Conservation (phyloP, 208 protist genomes). For the Herpetomonas tarakana region DNA sequence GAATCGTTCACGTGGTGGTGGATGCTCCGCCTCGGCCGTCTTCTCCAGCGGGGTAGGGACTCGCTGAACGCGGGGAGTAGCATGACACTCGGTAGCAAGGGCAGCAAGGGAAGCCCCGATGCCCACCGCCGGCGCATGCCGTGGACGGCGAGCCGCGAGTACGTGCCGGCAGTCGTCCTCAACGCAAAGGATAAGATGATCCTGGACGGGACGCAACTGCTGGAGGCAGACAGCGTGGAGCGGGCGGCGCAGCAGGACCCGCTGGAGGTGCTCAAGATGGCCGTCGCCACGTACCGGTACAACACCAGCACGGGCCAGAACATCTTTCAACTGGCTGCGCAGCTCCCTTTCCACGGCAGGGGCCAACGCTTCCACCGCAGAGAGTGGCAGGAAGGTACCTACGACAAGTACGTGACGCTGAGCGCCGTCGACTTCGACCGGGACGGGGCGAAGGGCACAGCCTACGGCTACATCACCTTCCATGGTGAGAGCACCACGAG, state of each 20-base stretch:
- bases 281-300: slow-evolving; percentile 78
- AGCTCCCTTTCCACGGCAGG: slow-evolving; percentile 59
- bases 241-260: slow-evolving; percentile 76
- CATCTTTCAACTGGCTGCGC: slow-evolving; percentile 82
- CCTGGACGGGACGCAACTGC: slow-evolving; percentile 71
- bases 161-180: slow-evolving; percentile 79
- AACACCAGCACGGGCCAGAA: slow-evolving; percentile 82
- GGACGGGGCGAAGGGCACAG: slow-evolving; percentile 70
- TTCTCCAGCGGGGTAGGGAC: slow-evolving; percentile 35
- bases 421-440: slow-evolving; percentile 76
- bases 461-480: slow-evolving; percentile 88
- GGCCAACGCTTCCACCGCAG: slow-evolving; percentile 81
- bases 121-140: slow-evolving; percentile 85
- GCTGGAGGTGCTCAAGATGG: slow-evolving; percentile 73
- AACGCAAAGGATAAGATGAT: slow-evolving; percentile 77
- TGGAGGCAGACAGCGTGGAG: slow-evolving; percentile 80
- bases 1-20: no score
- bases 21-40: slow-evolving; percentile 18
- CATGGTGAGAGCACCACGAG: slow-evolving; percentile 81
- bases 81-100: slow-evolving; percentile 86
- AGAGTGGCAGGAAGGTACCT: slow-evolving; percentile 87
- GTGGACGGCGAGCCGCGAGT: slow-evolving; percentile 83
- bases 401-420: slow-evolving; percentile 87
- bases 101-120: slow-evolving; percentile 45
- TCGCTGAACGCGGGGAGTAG: slow-evolving; percentile 80